Evolutionary conservation across 352 stramenopile genomes (phyloP), one percentile per base, ranked within the genome.

Genomic region (Blastocystis sp.): DNA sequence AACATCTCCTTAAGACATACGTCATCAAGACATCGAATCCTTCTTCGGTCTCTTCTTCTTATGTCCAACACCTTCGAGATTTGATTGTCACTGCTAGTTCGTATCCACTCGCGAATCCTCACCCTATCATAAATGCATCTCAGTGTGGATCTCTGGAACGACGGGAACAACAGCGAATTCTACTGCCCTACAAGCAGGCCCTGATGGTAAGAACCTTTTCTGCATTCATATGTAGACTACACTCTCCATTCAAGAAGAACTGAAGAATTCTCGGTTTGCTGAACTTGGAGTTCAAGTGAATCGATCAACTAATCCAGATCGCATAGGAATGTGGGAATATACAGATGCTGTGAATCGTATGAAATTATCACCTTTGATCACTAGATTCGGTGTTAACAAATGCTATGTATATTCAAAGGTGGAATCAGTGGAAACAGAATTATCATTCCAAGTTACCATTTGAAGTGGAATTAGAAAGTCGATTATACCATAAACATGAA

Each of bases 111-210:
- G 21, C 9, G 24, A 42, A 27, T 29, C 66, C 21, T 51, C 35
- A 61, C n/a, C 35, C 39, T 29, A 9, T 24, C 9, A 32, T 29
- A 6, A 32, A 6, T 14, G 5, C 11, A 6, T 32, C 59, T 39
- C 29, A 6, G 6, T 43, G 32, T 32, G 14, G 59, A 32, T 69
- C 59, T 16, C 59, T 24, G 4, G 66, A 78, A 1, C 66, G 66
- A 29, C 37, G 43, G 7, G 66, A 78, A 14, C 66, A 78, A 39
- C 66, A 78, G 66, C 35, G 66, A 51, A 78, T 78, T 35, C 39
- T 78, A 6, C 42, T 78, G 4, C 66, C 66, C 42, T 78, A 78
- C 42, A 39, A 46, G 2, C 66, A 78, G 14, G 21, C 32, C 0
- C 66, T 78, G 6, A 57, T 78, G 39, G 66, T 78, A 78, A 1